Conservation (phyloP, 352 stramenopile genomes). For the Phytophthora uliginosa region DNA sequence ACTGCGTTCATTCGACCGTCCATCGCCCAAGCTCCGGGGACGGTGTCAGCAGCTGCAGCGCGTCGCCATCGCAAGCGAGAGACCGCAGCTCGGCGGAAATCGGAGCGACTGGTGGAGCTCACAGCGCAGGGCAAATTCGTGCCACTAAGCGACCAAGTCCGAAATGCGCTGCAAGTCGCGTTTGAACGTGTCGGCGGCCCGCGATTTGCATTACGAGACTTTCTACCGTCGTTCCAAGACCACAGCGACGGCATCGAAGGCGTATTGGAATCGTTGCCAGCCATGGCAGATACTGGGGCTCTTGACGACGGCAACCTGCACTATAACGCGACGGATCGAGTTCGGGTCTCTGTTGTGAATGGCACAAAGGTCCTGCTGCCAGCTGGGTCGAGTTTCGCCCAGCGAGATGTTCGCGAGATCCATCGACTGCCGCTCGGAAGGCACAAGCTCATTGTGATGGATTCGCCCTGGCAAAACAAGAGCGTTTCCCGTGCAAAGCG, state of each 20-base stretch:
- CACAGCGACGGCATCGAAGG: neutral
- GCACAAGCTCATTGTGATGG: conserved; percentile 62
- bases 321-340: conserved; percentile 24
- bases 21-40: conserved; percentile 1
- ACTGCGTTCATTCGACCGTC: conserved; percentile 32
- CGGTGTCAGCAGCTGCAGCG: conserved; percentile 18
- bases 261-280: conserved; percentile 14
- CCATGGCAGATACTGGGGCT: neutral
- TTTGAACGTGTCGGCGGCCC: conserved; percentile 29
- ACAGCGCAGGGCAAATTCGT: conserved; percentile 62
- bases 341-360: conserved; percentile 26
- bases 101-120: conserved; percentile 46
- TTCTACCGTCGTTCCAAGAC: conserved; percentile 23
- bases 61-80: conserved; percentile 54
- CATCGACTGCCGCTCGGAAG: conserved; percentile 24
- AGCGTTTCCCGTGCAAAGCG: conserved; percentile 63
- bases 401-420: conserved; percentile 38
- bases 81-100: conserved; percentile 35
- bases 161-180: conserved; percentile 25
- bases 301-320: conserved; percentile 28
- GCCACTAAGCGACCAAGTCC: conserved; percentile 37
- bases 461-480: conserved; percentile 86
- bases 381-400: conserved; percentile 34
- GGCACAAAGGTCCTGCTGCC: conserved; percentile 29
- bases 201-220: conserved; percentile 35